Evolutionary conservation across 1,139 yeast species (phyloP), one percentile per base, ranked within the genome.

Genomic region (Debaryomycetaceae sp.): DNA sequence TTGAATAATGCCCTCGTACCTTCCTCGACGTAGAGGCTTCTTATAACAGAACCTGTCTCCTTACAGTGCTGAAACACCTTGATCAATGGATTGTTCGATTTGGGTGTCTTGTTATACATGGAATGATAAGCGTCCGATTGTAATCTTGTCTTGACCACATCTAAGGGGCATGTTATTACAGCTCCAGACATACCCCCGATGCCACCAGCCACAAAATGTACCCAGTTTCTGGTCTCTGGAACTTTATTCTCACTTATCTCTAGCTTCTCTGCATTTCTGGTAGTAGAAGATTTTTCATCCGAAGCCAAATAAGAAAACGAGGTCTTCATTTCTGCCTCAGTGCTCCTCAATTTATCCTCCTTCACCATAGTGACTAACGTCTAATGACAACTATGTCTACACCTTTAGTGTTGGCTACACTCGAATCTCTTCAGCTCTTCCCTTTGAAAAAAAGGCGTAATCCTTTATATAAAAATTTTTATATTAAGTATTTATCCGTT

Each of bases 201-300:
- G 36, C 98, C 99, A 37, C 99, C 99, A n/a, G 99, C 97, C n/a
- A 91, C 87, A 61, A 91, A 93, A 66, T 91, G 97, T 6, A 91
- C 89, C 97, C 97, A 91, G 44, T 95, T 95, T 54, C 79, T 80
- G 2, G 84, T 81, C 53, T 50, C 62, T 42, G 42, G 52, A 42
- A 48, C 49, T 40, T 23, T 35, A 37, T 41, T 46, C 37, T 38
- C 39, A 46, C 41, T 41, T 30, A 39, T 35, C 42, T 42, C 38
- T 44, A 46, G 41, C 38, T 44, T 50, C 45, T 52, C 70, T 6
- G 66, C 59, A 49, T 62, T 58, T 54, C 75, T 63, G 46, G 67
- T 57, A 1, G 78, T 75, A 6, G 81, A 67, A 5, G 81, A 73
- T 53, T 79, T 80, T 57, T 86, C 95, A 62, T 85, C 93, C 38